Conservation (phyloP, 345 rosid genomes). For the Crucihimalaya himalaica region DNA sequence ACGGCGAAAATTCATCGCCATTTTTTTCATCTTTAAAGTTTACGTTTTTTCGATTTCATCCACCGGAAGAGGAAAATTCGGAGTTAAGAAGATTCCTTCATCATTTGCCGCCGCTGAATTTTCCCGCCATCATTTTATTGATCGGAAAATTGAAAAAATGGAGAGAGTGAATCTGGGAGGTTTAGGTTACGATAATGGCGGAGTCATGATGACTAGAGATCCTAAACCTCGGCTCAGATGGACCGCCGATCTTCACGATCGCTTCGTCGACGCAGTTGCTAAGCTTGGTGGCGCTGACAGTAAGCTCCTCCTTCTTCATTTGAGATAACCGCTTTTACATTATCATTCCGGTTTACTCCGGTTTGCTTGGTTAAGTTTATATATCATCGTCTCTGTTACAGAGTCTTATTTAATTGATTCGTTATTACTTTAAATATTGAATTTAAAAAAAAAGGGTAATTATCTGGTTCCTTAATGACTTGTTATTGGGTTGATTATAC, state of each 20-base stretch:
- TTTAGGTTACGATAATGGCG: constrained; percentile 50
- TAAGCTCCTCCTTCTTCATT: constrained; percentile 25
- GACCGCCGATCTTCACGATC: constrained; percentile 50
- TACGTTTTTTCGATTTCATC: not conserved
- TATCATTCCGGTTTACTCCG: constrained; percentile 17
- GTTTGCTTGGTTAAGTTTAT: not conserved
- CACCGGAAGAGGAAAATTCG: not conserved
- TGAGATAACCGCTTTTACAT: constrained; percentile 13
- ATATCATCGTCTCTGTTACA: no score
- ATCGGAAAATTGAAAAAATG: constrained; percentile 33
- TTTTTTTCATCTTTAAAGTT: not conserved
- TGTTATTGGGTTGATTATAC: not conserved
- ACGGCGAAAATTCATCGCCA: not conserved
- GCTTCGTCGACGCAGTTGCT: constrained; percentile 49
- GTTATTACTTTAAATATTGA: no score
- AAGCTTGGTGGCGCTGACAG: constrained; percentile 59
- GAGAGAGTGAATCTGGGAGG: constrained; percentile 49
- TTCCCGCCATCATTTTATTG: constrained; percentile 34
- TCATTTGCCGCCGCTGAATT: not conserved
- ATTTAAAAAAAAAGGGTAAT: not conserved
- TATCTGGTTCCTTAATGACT: not conserved
- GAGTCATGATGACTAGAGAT: constrained; percentile 82
- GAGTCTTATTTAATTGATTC: not conserved
- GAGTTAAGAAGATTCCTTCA: not conserved
- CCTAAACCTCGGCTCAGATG: constrained; percentile 64